Evolutionary conservation across 768 basidiomycete species (phyloP).

Genomic region (Suillus variegatus): DNA sequence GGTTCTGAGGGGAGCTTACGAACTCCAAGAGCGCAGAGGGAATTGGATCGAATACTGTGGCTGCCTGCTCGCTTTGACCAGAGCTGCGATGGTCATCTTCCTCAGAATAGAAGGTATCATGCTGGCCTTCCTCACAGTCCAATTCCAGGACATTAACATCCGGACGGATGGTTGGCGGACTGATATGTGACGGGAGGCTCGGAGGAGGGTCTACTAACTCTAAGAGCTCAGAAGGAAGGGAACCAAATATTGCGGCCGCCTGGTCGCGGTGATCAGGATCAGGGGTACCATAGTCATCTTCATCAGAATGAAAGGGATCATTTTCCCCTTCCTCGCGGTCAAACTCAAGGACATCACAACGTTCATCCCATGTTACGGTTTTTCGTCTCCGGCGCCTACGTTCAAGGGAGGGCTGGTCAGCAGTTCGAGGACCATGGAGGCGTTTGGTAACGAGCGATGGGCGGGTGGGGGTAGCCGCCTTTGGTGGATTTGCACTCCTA

Average conservation of each 20-base stretch:
- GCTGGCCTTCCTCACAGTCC: conserved; percentile 58
- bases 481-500: conserved; percentile 15
- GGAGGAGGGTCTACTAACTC: conserved; percentile 65
- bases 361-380: conserved; percentile 78
- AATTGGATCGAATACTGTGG: conserved; percentile 28
- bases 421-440: conserved; percentile 74
- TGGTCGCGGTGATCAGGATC: conserved; percentile 16
- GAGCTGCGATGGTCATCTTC: conserved; percentile 30
- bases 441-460: conserved; percentile 72
- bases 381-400: conserved; percentile 60
- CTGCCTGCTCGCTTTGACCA: conserved; percentile 11
- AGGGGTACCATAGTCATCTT: conserved; percentile 29
- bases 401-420: conserved; percentile 34
- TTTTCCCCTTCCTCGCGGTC: conserved; percentile 60
- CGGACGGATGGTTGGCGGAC: not conserved
- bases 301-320: conserved; percentile 46
- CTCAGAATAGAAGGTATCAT: conserved; percentile 47
- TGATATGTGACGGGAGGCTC: conserved; percentile 57
- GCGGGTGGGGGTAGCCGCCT: conserved; percentile 42
- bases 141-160: conserved; percentile 80
- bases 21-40: conserved; percentile 55
- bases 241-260: conserved; percentile 16
- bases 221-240: conserved; percentile 49
- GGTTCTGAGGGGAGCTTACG: conserved; percentile 37
- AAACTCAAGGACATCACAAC: conserved; percentile 83